Conservation (phyloP, 495 filamentous ascomycete species). For the Parathielavia appendiculata region DNA sequence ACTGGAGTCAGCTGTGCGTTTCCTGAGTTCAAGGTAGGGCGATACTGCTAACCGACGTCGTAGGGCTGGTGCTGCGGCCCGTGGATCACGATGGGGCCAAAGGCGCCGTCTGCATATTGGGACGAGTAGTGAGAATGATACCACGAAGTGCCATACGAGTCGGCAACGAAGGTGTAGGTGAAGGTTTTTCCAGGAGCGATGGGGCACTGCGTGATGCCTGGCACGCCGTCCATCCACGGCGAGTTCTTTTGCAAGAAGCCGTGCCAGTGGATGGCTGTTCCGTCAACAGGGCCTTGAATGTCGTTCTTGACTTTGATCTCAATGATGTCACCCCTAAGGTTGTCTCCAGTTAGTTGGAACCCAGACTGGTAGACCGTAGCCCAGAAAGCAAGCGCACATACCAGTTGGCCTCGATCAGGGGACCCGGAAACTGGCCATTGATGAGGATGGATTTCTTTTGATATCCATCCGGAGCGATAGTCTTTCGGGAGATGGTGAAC, state of each 20-base stretch:
- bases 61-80: no score
- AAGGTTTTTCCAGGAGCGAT: slow-evolving; percentile 40
- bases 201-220: slow-evolving; percentile 45
- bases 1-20: not conserved
- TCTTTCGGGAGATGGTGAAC: not conserved
- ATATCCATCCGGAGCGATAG: not conserved
- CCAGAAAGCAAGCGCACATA: not conserved
- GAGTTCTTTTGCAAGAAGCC: slow-evolving; percentile 32
- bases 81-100: slow-evolving; percentile 45
- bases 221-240: slow-evolving; percentile 43
- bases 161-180: slow-evolving; percentile 50
- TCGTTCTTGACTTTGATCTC: not conserved
- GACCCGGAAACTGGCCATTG: not conserved
- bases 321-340: not conserved
- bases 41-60: no score
- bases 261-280: slow-evolving; percentile 43
- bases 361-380: not conserved
- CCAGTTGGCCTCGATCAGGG: slow-evolving; percentile 1
- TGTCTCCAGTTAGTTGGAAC: not conserved
- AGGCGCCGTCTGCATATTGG: slow-evolving; percentile 46
- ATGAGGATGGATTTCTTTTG: not conserved
- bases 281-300: not conserved
- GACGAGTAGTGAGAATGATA: slow-evolving; percentile 53
- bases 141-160: slow-evolving; percentile 53
- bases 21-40: no score